Conservation (phyloP, 176 grass and related monocot species). For the Carex kokanica region DNA sequence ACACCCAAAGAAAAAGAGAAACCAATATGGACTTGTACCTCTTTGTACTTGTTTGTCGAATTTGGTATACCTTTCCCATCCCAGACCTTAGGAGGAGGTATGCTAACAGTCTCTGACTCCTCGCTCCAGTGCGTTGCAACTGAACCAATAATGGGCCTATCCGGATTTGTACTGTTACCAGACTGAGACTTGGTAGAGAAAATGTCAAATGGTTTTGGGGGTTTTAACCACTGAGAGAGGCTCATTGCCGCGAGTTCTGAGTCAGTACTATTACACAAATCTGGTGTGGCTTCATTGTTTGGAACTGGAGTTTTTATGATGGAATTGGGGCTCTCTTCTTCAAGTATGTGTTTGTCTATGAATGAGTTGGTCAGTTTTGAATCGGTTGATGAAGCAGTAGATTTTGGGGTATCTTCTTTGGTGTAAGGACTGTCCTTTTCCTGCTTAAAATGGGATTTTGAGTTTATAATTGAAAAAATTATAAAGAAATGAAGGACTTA, state of each 20-base stretch:
- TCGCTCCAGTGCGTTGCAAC: constrained; percentile 84
- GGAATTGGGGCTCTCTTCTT: constrained; percentile 21
- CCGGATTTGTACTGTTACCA: constrained; percentile 47
- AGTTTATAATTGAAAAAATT: background rate
- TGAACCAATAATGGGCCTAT: constrained; percentile 90
- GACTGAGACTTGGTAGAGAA: constrained; percentile 43
- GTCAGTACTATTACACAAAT: constrained; percentile 16
- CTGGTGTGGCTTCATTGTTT: background rate
- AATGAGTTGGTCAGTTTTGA: constrained; percentile 19
- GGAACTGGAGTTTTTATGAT: background rate
- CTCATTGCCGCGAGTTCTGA: constrained; percentile 48
- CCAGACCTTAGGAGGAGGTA: constrained; percentile 31
- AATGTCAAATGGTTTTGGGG: constrained; percentile 48
- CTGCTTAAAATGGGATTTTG: constrained; percentile 2
- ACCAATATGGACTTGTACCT: constrained; percentile 46
- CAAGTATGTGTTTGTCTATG: constrained; percentile 23
- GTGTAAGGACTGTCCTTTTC: constrained; percentile 14
- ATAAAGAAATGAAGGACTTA: background rate
- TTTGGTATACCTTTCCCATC: constrained; percentile 98
- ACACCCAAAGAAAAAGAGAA: constrained; percentile 14
- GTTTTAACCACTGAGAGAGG: constrained; percentile 75
- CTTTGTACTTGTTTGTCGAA: constrained; percentile 98
- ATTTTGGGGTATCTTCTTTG: constrained; percentile 22
- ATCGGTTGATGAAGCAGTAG: background rate
- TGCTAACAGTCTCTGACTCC: constrained; percentile 36